Evolutionary conservation across 345 rosid species (phyloP).

Genomic region (Aquilaria malaccensis): DNA sequence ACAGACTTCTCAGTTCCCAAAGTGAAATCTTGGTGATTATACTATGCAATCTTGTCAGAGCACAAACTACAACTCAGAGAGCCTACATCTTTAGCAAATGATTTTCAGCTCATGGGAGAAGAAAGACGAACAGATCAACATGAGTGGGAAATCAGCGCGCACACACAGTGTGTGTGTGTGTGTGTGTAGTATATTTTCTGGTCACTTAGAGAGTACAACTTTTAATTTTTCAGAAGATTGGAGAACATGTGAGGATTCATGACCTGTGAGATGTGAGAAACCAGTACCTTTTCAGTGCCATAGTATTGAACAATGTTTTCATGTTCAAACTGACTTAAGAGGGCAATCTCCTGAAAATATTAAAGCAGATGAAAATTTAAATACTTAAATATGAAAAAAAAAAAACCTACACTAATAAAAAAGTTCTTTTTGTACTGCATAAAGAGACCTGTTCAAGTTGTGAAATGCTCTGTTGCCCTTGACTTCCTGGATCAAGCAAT

Average conservation of each 20-base stretch:
- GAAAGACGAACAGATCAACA: no score
- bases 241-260: no score
- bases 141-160: no score
- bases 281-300: conserved; percentile 60
- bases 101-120: neutral
- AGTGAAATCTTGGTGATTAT: no score
- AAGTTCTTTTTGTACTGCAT: conserved; percentile 5
- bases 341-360: conserved; percentile 60
- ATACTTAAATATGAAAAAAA: neutral
- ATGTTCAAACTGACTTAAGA: conserved; percentile 70
- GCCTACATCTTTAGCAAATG: no score
- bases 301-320: conserved; percentile 65
- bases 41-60: no score
- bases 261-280: neutral
- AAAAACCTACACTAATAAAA: neutral
- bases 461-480: conserved; percentile 50
- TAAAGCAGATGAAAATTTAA: conserved; percentile 2
- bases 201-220: neutral
- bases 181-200: neutral
- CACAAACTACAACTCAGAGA: no score
- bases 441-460: conserved; percentile 65
- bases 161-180: no score
- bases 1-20: no score
- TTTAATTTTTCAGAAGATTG: no score
- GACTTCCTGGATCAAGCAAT: conserved; percentile 63